Evolutionary conservation across 306 rosid species (phyloP), one percentile per base, ranked within the genome.

Genomic region (Prunus dulcis): DNA sequence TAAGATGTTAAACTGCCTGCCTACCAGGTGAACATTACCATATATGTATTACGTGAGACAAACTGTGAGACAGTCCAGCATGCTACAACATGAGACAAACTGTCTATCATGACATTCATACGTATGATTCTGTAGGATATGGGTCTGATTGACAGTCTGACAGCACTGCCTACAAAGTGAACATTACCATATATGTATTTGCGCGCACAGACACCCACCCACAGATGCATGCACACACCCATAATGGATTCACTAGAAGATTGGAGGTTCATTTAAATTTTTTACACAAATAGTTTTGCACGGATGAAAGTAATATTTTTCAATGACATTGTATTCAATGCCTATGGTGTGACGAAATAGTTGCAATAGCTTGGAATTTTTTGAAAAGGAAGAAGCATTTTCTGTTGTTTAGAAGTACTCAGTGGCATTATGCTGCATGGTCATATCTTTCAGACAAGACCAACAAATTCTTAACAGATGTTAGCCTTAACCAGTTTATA

Each of bases 331-430:
- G 12, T 1, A 18, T 1, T 22, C 12, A 46, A 22, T 14, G 55
- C 20, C 46, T 14, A 46, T 13, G 47, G 22, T 19, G 47, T 41
- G 49, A 64, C 22, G 0, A 46, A 67, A 20, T 22, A 45, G 38
- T 46, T 46, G 56, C 72, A 23, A 23, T 15, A 67, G 12, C 38
- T 67, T 6, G 72, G 38, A 67, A 46, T 45, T 46, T 67, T 43
- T 55, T 3, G 56, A 73, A 57, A 43, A 23, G 20, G 46, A 71
- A 30, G 30, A 45, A 73, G 41, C 47, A 73, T 73, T 11, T 73
- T 12, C 28, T 60, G 17, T 43, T 58, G 23, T 58, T 43, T 32
- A 73, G 57, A 73, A 73, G 46, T 58, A n/a, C 12, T 71, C 1
- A 38, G 5, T 22, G 66, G 25, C 45, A 55, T 34, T 13, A 25